Conservation (phyloP, 176 grass and related monocot genomes). For the Oryza nivara region DNA sequence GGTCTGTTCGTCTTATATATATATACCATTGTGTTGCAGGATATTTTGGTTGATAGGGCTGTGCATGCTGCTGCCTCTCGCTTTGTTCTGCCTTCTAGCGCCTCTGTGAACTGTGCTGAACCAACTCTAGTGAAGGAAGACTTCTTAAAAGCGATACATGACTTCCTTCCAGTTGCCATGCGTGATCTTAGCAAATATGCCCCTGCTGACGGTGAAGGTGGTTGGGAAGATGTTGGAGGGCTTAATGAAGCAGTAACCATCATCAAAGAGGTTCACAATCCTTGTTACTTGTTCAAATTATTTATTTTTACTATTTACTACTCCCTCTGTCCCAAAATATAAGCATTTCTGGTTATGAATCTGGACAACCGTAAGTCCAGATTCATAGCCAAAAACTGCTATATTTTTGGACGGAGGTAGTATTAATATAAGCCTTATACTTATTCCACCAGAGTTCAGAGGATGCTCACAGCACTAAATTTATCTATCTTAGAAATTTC, state of each 20-base stretch:
- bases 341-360: no score
- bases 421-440: neutral
- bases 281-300: constrained; percentile 29
- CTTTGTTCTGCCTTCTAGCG: constrained; percentile 57
- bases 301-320: constrained; percentile 1
- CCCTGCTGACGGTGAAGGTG: constrained; percentile 69
- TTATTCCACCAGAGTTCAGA: neutral
- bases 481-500: constrained; percentile 14
- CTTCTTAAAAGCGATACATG: constrained; percentile 83
- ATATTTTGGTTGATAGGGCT: constrained; percentile 94
- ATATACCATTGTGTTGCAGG: constrained; percentile 54
- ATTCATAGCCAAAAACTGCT: no score
- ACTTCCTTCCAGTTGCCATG: constrained; percentile 93
- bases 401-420: no score
- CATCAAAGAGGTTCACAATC: constrained; percentile 82
- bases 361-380: no score
- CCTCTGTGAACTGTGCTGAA: constrained; percentile 33
- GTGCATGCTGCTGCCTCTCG: constrained; percentile 75
- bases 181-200: constrained; percentile 86
- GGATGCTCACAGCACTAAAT: neutral
- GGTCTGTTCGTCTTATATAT: constrained; percentile 18
- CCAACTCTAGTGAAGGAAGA: constrained; percentile 70
- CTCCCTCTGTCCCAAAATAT: no score
- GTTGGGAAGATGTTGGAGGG: constrained; percentile 93
- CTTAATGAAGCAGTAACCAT: constrained; percentile 73